A percentile compares a stretch with the other conserved stretches of the same genome.
These are phyloP conservation scores for Trichoderma afroharzianum DNA, from an alignment of 2,329 filamentous ascomycete genomes.

Conservation along the genomic window DNA sequence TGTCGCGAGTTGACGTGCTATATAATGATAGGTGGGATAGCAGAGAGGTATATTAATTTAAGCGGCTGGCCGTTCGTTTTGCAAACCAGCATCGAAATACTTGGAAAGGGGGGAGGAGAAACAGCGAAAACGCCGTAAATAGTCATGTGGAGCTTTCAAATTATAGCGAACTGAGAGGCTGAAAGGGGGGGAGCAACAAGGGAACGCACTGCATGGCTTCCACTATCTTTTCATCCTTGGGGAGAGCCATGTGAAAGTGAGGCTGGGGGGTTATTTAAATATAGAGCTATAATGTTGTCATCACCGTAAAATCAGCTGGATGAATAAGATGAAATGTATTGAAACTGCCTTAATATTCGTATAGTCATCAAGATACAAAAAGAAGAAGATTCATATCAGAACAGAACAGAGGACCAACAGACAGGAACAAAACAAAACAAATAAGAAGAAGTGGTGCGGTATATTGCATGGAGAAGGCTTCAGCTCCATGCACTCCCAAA, in stretches of 20 bases:
- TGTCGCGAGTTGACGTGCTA: background rate
- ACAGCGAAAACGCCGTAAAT: background rate
- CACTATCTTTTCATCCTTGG: background rate
- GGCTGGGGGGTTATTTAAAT: background rate
- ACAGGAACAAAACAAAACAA: background rate
- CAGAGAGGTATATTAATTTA: slow-evolving; percentile 3
- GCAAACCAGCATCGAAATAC: background rate
- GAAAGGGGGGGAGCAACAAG: background rate
- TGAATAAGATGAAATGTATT: background rate
- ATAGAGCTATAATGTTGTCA: background rate
- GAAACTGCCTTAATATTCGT: background rate
- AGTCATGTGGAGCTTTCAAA: background rate
- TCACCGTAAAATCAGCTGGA: background rate
- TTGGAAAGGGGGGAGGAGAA: background rate
- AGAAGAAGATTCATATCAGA: background rate
- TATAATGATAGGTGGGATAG: background rate
- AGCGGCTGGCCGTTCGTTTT: slow-evolving; percentile 9
- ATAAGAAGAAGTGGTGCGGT: background rate
- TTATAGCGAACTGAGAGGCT: slow-evolving; percentile 2
- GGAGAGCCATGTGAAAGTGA: background rate
- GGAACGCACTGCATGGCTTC: background rate
- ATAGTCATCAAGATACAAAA: background rate
- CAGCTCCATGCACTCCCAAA: background rate
- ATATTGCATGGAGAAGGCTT: background rate
- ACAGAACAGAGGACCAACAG: background rate